Base-by-base conservation (phyloP, 805 yeast species). In the Cyberlindnera nakhonratchasimensis region DNA sequence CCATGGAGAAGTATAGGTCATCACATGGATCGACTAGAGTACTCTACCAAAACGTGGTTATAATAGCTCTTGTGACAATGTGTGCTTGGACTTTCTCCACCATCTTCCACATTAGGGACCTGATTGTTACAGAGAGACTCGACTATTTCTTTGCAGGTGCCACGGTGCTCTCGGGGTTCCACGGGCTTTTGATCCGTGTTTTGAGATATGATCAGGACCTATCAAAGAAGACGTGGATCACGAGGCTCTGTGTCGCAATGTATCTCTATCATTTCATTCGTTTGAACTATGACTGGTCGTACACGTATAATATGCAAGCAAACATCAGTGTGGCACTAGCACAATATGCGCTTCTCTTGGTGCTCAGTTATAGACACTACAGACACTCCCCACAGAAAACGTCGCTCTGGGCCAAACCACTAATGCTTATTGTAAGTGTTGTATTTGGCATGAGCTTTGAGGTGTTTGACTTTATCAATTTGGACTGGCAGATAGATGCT, bases 121-220 rank as follows among this genome's bases (percentile, higher is more conserved):
- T 83, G 19, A 59, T 78, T 40, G 43, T 82, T 20, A 86, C 99
- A 3, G 99, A 91, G 59, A 76, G 84, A 43, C 61, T 89, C 28
- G 99, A 91, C 64, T 91, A 91, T 64, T 91, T 84, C 60, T 84
- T 89, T 57, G 99, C 99, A 0, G 96, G 96, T 2, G 78, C 82
- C 44, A 86, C 96, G 0, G 96, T 91, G 2, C 64, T 89, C 30
- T 69, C 79, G 18, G 96, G 95, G 1, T 79, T 89, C 51, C 86
- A 83, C 61, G 80, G 81, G 2, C 74, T 90, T 3, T 61, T 71
- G 1, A 70, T 75, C 2, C 69, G 98, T 29, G 71, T 77, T 14
- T 74, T 80, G 55, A 67, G 80, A 35, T 65, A 88, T 9, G 86
- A 84, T 57, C 50, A 55, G 14, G 53, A 64, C 1, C 40, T 53